A percentile compares a stretch with the other conserved stretches of the same genome.
Evolutionary conservation across 75 land plant genomes (phyloP).

Genomic region (Picea glauca): DNA sequence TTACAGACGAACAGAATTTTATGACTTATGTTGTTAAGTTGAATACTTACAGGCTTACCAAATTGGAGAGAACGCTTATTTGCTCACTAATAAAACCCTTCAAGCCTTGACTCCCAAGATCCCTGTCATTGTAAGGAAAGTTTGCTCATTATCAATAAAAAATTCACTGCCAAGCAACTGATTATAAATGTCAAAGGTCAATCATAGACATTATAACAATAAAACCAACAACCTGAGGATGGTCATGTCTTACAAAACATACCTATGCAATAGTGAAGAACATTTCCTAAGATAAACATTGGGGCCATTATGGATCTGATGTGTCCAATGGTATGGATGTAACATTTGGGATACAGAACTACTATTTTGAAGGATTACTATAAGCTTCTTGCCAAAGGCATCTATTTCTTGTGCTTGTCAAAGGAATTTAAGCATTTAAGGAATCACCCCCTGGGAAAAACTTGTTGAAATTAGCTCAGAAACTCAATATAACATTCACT

Average conservation of each 20-base stretch:
- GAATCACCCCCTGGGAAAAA: no score
- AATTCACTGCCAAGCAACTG: not conserved
- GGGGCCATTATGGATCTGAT: no score
- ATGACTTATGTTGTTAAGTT: not conserved
- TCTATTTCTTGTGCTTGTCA: no score
- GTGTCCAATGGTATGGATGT: no score
- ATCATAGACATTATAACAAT: not conserved
- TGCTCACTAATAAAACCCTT: constrained; percentile 82
- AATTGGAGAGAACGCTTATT: constrained; percentile 55
- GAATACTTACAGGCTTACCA: constrained; percentile 83
- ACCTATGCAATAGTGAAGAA: no score
- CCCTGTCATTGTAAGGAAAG: constrained; percentile 27
- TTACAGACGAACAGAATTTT: not conserved
- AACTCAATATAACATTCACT: no score
- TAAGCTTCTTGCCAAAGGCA: no score
- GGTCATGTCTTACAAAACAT: not conserved
- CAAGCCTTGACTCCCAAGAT: constrained; percentile 89
- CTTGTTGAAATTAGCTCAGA: no score
- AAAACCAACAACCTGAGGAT: not conserved
- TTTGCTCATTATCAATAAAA: not conserved
- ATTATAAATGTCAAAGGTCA: not conserved
- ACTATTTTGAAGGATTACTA: no score
- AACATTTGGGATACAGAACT: no score
- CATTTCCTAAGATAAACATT: no score
- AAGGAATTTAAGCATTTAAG: no score